Conservation (phyloP, 1,284 basidiomycete genomes). For the Heterobasidion irregulare region DNA sequence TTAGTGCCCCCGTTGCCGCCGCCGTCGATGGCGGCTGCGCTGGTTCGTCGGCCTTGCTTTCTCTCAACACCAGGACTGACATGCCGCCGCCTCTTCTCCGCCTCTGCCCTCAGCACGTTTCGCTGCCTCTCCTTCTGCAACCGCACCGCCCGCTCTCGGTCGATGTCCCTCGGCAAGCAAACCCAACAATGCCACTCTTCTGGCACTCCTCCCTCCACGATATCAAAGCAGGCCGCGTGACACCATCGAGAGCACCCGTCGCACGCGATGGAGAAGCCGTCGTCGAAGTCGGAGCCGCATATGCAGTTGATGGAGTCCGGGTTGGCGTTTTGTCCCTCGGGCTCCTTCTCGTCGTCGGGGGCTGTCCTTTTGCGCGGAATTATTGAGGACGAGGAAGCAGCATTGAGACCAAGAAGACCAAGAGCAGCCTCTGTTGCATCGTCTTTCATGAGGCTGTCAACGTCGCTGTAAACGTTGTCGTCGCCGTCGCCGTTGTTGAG, state of each 20-base stretch:
- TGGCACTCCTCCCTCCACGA: conserved; percentile 61
- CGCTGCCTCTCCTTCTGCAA: conserved; percentile 31
- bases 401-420: conserved; percentile 36
- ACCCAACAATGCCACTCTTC: conserved; percentile 66
- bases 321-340: not conserved
- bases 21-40: conserved; percentile 26
- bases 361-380: conserved; percentile 30
- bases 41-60: conserved; percentile 30
- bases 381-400: conserved; percentile 22
- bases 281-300: conserved; percentile 70
- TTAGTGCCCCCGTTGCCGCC: conserved; percentile 20
- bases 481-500: not conserved
- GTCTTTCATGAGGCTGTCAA: conserved; percentile 27
- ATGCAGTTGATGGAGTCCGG: conserved; percentile 57
- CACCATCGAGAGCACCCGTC: conserved; percentile 88
- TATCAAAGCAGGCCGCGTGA: conserved; percentile 83
- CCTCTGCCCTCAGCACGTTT: conserved; percentile 14
- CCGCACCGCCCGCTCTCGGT: conserved; percentile 38
- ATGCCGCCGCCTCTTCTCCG: conserved; percentile 16
- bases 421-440: conserved; percentile 44
- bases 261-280: conserved; percentile 90
- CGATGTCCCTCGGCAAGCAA: conserved; percentile 40
- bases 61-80: conserved; percentile 38
- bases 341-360: conserved; percentile 6
- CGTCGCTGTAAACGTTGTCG: conserved; percentile 16